phyloP scores from a whole-genome alignment of 257 asterid species.

The Rhazya stricta region DNA sequence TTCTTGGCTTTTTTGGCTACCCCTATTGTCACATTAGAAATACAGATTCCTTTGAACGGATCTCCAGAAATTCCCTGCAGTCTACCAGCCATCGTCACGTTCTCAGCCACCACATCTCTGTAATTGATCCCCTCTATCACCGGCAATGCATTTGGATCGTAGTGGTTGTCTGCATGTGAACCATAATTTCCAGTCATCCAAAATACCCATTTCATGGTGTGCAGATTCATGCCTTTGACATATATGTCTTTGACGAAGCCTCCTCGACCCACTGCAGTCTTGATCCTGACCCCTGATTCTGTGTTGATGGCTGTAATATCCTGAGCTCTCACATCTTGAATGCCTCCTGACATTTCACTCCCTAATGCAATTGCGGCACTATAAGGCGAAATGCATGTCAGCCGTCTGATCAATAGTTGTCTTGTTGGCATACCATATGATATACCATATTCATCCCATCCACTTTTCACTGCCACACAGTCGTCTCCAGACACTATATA shows the following conservation, averaged over 20 bases:
- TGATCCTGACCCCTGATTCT: constrained; percentile 72
- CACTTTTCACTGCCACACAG: constrained; percentile 80
- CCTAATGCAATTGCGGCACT: constrained; percentile 88
- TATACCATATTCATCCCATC: constrained; percentile 92
- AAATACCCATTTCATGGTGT: constrained; percentile 85
- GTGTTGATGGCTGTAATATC: constrained; percentile 71
- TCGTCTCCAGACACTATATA: constrained; percentile 84
- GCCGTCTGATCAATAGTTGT: constrained; percentile 55
- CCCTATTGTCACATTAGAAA: constrained; percentile 66
- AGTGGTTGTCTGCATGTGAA: constrained; percentile 64
- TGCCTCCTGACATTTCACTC: constrained; percentile 93
- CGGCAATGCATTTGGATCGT: constrained; percentile 67
- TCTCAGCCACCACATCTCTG: constrained; percentile 68
- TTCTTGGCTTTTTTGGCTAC: constrained; percentile 68
- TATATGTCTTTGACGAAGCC: constrained; percentile 64
- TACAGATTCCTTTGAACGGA: constrained; percentile 71
- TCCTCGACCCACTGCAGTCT: constrained; percentile 72
- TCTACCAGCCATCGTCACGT: constrained; percentile 66
- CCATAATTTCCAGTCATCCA: constrained; percentile 97
- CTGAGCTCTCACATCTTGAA: constrained; percentile 65
- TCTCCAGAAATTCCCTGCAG: constrained; percentile 80
- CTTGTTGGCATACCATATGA: constrained; percentile 72
- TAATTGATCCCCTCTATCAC: constrained; percentile 67
- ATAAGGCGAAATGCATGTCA: constrained; percentile 84
- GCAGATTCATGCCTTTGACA: constrained; percentile 64